A percentile compares a stretch with the other conserved stretches of the same genome.
Conservation (phyloP, 441 rosid species). For the Croton laevigatus region DNA sequence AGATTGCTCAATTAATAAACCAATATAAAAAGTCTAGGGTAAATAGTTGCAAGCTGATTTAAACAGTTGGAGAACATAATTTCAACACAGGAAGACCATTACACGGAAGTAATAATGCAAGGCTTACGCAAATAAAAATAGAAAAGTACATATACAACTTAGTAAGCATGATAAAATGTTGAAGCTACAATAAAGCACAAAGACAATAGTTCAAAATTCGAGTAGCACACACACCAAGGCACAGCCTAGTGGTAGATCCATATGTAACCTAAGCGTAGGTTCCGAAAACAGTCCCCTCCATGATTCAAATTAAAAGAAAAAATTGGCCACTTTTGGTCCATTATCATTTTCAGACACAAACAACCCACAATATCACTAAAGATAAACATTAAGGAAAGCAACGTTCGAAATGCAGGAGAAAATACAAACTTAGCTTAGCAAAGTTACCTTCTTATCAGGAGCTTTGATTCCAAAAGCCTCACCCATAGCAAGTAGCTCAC, state of each 20-base stretch:
- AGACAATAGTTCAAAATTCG: neutral
- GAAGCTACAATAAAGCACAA: neutral
- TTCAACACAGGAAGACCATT: neutral
- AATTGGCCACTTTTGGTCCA: neutral
- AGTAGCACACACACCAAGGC: neutral
- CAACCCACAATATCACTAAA: neutral
- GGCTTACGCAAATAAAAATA: neutral
- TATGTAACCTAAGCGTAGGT: no score
- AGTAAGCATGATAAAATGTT: neutral
- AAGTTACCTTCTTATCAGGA: slow-evolving; percentile 74
- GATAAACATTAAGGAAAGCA: neutral
- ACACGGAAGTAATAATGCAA: no score
- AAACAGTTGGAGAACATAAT: neutral
- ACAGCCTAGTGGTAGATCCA: no score
- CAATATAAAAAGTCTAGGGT: neutral
- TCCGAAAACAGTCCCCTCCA: no score
- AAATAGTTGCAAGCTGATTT: neutral
- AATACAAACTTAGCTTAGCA: neutral
- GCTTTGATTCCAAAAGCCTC: slow-evolving; percentile 92
- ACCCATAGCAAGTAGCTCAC: slow-evolving; percentile 89
- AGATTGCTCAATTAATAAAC: neutral
- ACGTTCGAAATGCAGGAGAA: neutral
- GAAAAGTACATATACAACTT: no score
- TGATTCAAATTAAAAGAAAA: no score
- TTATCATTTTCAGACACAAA: neutral